A percentile compares a stretch with the other conserved stretches of the same genome.
These are phyloP conservation scores for Carnegiea gigantea DNA, from an alignment of 179 eudicot species.

Conservation along the genomic window DNA sequence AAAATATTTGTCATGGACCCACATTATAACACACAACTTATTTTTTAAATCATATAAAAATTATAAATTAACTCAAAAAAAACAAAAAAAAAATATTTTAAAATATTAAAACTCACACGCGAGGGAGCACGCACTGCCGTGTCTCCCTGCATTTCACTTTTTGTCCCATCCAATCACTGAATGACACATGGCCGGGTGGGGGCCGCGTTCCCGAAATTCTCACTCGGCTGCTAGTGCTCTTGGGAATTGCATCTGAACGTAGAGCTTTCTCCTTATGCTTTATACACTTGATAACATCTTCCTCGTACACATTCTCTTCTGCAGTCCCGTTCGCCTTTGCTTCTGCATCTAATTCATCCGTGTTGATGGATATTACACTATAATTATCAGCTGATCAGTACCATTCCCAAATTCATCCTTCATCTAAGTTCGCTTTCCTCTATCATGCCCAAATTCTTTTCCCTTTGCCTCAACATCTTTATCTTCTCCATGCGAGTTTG, in stretches of 20 bases:
- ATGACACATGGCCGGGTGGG: too few relatives aligned
- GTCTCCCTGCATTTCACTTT: too few relatives aligned
- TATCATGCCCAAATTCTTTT: constrained; percentile 29
- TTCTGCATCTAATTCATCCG: constrained; percentile 13
- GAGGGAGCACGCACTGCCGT: too few relatives aligned
- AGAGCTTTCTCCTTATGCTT: constrained; percentile 26
- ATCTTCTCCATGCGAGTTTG: constrained; percentile 25
- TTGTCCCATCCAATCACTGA: too few relatives aligned
- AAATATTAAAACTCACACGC: too few relatives aligned
- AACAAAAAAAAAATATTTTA: too few relatives aligned
- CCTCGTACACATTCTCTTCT: constrained; percentile 41
- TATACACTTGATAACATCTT: constrained; percentile 38
- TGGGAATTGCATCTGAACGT: constrained; percentile 16
- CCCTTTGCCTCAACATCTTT: constrained; percentile 25
- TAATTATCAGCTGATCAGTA: constrained; percentile 1
- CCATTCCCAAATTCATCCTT: constrained; percentile 22
- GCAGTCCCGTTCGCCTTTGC: constrained; percentile 16
- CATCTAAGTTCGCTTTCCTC: constrained; percentile 17
- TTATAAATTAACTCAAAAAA: too few relatives aligned
- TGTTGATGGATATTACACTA: background rate
- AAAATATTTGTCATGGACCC: too few relatives aligned
- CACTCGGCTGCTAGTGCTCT: too few relatives aligned
- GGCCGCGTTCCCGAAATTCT: too few relatives aligned
- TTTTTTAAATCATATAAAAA: too few relatives aligned
- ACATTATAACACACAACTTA: too few relatives aligned